Evolutionary conservation across 768 basidiomycete species (phyloP).

Genomic region (Boletus rex-veris): DNA sequence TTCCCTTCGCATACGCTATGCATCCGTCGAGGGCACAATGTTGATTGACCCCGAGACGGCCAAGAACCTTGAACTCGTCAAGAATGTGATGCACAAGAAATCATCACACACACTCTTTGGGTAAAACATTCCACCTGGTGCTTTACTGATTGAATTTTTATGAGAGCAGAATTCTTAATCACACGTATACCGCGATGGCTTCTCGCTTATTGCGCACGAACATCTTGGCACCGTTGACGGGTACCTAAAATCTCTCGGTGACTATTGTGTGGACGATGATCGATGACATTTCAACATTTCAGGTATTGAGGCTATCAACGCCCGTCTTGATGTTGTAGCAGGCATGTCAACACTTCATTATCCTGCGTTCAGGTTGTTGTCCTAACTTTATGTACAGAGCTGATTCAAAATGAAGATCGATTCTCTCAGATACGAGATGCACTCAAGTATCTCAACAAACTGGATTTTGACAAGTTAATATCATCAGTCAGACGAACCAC

Average conservation of each 20-base stretch:
- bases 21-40: conserved; percentile 87
- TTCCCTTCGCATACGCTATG: conserved; percentile 73
- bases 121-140: conserved; percentile 34
- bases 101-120: conserved; percentile 76
- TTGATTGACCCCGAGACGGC: conserved; percentile 90
- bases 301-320: conserved; percentile 57
- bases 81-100: conserved; percentile 65
- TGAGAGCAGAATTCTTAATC: conserved; percentile 57
- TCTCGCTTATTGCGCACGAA: conserved; percentile 74
- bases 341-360: conserved; percentile 37
- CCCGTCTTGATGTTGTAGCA: conserved; percentile 84
- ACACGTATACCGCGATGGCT: conserved; percentile 90
- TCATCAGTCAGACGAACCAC: conserved; percentile 45
- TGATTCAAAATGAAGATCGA: conserved; percentile 71
- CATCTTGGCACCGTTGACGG: conserved; percentile 77
- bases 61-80: conserved; percentile 84
- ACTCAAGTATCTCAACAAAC: conserved; percentile 66
- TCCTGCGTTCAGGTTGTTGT: not conserved
- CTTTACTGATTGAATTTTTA: not conserved
- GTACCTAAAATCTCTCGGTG: conserved; percentile 32
- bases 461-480: conserved; percentile 88
- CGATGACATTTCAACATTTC: not conserved
- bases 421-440: conserved; percentile 67
- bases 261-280: not conserved
- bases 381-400: conserved; percentile 42